phyloP scores from a whole-genome alignment of 768 basidiomycete species.

The Psilocybe cubensis region DNA sequence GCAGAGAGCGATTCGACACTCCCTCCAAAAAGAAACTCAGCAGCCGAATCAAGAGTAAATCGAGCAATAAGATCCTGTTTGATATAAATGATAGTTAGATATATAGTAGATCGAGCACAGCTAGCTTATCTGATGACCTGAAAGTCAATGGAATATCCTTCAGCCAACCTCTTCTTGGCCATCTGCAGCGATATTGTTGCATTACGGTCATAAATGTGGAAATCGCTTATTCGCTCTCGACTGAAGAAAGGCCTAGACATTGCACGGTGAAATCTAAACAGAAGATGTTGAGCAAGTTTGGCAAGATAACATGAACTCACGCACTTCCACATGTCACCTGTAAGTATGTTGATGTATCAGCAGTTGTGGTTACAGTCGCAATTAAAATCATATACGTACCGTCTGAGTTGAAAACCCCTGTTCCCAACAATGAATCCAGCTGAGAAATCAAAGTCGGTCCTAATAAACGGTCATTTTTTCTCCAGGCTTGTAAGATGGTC shows the following conservation, averaged over 20 bases:
- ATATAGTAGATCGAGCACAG: constrained; percentile 25
- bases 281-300: neutral
- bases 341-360: constrained; percentile 14
- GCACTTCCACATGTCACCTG: constrained; percentile 70
- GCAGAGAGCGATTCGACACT: constrained; percentile 52
- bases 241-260: constrained; percentile 74
- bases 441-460: constrained; percentile 27
- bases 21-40: constrained; percentile 59
- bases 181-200: constrained; percentile 45
- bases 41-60: constrained; percentile 66
- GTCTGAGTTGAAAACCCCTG: constrained; percentile 64
- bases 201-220: constrained; percentile 60
- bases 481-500: no score
- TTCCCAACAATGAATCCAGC: constrained; percentile 47
- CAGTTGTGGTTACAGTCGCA: no score
- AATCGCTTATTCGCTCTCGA: constrained; percentile 59
- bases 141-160: constrained; percentile 58
- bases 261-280: constrained; percentile 52
- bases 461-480: neutral
- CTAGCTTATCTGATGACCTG: constrained; percentile 42
- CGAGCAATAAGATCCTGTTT: constrained; percentile 49
- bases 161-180: constrained; percentile 44
- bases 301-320: constrained; percentile 7
- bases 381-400: constrained; percentile 32
- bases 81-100: constrained; percentile 49